Evolutionary conservation across 2,329 filamentous ascomycete species (phyloP).

Genomic region (Hypoxylon sp.): DNA sequence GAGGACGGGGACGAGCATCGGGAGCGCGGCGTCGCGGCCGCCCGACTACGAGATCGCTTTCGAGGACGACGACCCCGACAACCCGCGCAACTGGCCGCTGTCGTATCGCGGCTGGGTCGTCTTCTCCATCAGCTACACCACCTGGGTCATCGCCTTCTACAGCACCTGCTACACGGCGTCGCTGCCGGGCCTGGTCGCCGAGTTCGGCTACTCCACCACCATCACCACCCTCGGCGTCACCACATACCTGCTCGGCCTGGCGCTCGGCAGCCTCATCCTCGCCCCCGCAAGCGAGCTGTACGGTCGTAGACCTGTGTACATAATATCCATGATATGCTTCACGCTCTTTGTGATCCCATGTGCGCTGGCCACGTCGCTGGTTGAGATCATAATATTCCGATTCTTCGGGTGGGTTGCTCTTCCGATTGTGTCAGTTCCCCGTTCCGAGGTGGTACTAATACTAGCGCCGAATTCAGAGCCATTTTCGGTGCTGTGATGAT

Average conservation of each 20-base stretch:
- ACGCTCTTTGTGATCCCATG: slow-evolving; percentile 75
- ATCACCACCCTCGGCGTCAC: slow-evolving; percentile 79
- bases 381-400: slow-evolving; percentile 72
- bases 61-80: slow-evolving; percentile 66
- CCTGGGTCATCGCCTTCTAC: slow-evolving; percentile 69
- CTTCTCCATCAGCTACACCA: slow-evolving; percentile 55
- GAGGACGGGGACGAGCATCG: slow-evolving; percentile 52
- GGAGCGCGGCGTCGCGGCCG: slow-evolving; percentile 53
- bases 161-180: slow-evolving; percentile 81
- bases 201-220: slow-evolving; percentile 68
- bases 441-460: slow-evolving; percentile 42
- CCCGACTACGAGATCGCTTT: slow-evolving; percentile 79
- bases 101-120: slow-evolving; percentile 54
- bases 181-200: slow-evolving; percentile 71
- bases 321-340: slow-evolving; percentile 70
- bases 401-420: slow-evolving; percentile 68
- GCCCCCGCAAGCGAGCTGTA: slow-evolving; percentile 78
- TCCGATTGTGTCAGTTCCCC: not conserved
- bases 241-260: slow-evolving; percentile 79
- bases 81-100: slow-evolving; percentile 74
- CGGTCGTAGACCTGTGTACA: slow-evolving; percentile 73
- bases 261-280: slow-evolving; percentile 73
- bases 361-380: slow-evolving; percentile 72
- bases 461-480: slow-evolving; percentile 55
- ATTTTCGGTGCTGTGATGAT: slow-evolving; percentile 82